Base-by-base conservation (phyloP, 805 yeast species). In the Clavispora santaluciae region DNA sequence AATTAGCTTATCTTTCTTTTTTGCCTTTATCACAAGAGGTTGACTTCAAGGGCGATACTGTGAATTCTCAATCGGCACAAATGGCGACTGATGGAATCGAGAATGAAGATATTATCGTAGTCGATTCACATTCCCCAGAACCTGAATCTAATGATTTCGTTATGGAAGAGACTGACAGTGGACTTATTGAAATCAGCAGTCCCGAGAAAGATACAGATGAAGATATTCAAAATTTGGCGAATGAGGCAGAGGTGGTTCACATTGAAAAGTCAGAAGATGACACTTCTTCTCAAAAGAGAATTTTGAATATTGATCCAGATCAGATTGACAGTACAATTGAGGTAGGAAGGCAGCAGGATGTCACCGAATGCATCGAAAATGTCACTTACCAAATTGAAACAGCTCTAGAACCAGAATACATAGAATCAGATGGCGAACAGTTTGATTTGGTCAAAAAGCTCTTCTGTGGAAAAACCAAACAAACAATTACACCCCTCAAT, bases 311-410 rank as follows among this genome's bases (percentile, higher is more conserved):
- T 11, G 68, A 73, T 44, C 64, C 78, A 4, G 86, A 81, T 46
- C 88, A 83, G 54, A 74, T 84, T 62, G 89, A 79, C 42, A 76
- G 81, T 52, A 81, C 93, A 0, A 69, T 83, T 39, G 90, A 86
- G 55, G 70, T 82, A 55, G 95, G 96, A 2, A 72, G 95, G 49
- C 99, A 93, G 59, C 99, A 93, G 60, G 99, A 93, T 67, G 98
- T 93, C 15, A 89, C 97, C 0, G 99, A 93, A 59, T 91, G 98
- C 61, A 89, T 91, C 55, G 95, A 90, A 41, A 93, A 93, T 59
- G 97, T 93, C 6, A 70, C 90, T 11, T 86, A 83, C 48, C 98
- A 91, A 59, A 67, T 93, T 26, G 97, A 91, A 57, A 86, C 95
- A 20, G 95, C 96, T 0, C 72, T 86, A 42, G 79, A 75, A 38